Base-by-base conservation (phyloP, 148 eudicot species). In the Rhododendron molle region DNA sequence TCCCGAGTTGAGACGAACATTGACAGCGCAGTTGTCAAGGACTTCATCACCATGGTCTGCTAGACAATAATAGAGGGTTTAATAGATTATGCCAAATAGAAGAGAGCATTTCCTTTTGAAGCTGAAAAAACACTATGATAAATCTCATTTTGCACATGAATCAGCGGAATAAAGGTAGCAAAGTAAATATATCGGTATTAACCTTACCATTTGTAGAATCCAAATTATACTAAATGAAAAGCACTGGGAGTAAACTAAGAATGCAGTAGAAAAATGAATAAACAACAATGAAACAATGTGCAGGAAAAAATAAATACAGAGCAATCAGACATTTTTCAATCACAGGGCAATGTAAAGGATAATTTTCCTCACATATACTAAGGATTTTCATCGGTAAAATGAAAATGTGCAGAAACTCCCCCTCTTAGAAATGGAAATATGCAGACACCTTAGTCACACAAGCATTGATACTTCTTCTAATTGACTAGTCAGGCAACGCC, bases 31-130 rank as follows among this genome's bases (percentile, higher is more conserved):
- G 84, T 95, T 95, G 84, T 88, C 90, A 74, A 97, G 96, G 65
- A 95, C 87, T 86, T 92, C 93, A 80, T 87, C 91, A 16, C 98
- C 98, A 65, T 81, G 89, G 86, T 97, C 99, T 95, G 94, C 76
- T 47, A 85, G 88, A 65, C 76, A 73, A 80, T 67, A 79, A 77
- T 20, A 49, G 4, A 76, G 40, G 21, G 81, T 32, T n/a, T n/a
- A n/a, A n/a, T n/a, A n/a, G n/a, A n/a, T n/a, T n/a, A n/a, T n/a
- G n/a, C n/a, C n/a, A n/a, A n/a, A n/a, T n/a, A n/a, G n/a, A n/a
- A n/a, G n/a, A n/a, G n/a, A n/a, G n/a, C n/a, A n/a, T n/a, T n/a
- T n/a, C n/a, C n/a, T n/a, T n/a, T n/a, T n/a, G n/a, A n/a, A n/a
- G n/a, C n/a, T n/a, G n/a, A n/a, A n/a, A n/a, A n/a, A n/a, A n/a